phyloP scores from a whole-genome alignment of 2,329 filamentous ascomycete genomes.

The Cladosporium austrohemisphaericum region DNA sequence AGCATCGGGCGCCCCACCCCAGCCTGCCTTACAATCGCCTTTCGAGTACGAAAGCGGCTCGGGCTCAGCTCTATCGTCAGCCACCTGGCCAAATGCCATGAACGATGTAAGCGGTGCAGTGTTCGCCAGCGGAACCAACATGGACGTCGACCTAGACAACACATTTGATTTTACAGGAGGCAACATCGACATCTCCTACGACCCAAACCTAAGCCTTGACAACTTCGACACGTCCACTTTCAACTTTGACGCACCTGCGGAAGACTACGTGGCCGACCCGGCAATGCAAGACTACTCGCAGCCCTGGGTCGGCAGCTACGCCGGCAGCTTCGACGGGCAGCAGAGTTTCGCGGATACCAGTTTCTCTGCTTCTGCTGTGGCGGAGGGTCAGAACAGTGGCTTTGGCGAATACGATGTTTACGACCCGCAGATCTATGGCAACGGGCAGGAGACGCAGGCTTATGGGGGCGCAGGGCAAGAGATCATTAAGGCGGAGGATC shows the following conservation, averaged over 20 bases:
- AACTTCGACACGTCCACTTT: slow-evolving; percentile 30
- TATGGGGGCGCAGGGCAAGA: slow-evolving; percentile 23
- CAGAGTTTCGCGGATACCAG: slow-evolving; percentile 2
- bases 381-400: slow-evolving; percentile 5
- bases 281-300: slow-evolving; percentile 23
- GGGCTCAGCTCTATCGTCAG: slow-evolving; percentile 26
- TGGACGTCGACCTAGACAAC: slow-evolving; percentile 25
- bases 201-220: slow-evolving; percentile 24
- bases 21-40: slow-evolving; percentile 27
- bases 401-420: slow-evolving; percentile 13
- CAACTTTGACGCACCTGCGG: slow-evolving; percentile 23
- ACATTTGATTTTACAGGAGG: slow-evolving; percentile 40
- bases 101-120: slow-evolving; percentile 8
- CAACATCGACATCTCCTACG: slow-evolving; percentile 40
- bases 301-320: slow-evolving; percentile 21
- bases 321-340: slow-evolving; percentile 2
- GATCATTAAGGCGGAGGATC: slow-evolving; percentile 11
- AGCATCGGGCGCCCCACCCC: slow-evolving; percentile 8
- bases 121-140: background rate
- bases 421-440: slow-evolving; percentile 17
- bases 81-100: slow-evolving; percentile 23
- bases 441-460: slow-evolving; percentile 18
- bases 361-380: background rate
- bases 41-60: slow-evolving; percentile 31
- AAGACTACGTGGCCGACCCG: slow-evolving; percentile 24